phyloP scores from a whole-genome alignment of 805 yeast genomes.

The Starmerella apis region DNA sequence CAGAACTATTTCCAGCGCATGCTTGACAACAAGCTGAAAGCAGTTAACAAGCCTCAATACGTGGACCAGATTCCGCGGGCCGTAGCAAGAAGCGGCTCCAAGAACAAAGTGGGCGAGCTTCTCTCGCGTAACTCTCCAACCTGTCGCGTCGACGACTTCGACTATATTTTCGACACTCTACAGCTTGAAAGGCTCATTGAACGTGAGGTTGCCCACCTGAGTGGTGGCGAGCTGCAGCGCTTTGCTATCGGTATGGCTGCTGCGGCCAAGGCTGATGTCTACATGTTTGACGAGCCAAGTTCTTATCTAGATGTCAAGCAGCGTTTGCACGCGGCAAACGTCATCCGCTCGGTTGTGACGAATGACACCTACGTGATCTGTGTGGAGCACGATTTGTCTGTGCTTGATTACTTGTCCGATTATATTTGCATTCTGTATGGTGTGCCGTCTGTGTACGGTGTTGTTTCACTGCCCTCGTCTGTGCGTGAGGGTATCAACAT shows the following conservation, averaged over 20 bases:
- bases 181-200: conserved; percentile 66
- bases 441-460: conserved; percentile 98
- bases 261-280: conserved; percentile 87
- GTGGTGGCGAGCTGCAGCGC: conserved; percentile 98
- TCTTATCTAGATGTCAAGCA: conserved; percentile 97
- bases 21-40: conserved; percentile 85
- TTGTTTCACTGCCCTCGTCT: conserved; percentile 89
- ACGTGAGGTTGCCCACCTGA: conserved; percentile 80
- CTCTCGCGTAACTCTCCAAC: conserved; percentile 61
- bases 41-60: conserved; percentile 97
- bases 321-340: conserved; percentile 93
- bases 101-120: conserved; percentile 68
- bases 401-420: conserved; percentile 91
- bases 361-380: conserved; percentile 77
- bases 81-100: conserved; percentile 82
- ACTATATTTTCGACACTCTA: conserved; percentile 54
- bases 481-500: conserved; percentile 99
- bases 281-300: conserved; percentile 99
- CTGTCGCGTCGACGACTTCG: conserved; percentile 49
- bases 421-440: conserved; percentile 95
- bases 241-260: conserved; percentile 97
- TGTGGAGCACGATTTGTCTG: conserved; percentile 98
- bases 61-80: conserved; percentile 97
- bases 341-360: conserved; percentile 73
- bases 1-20: conserved; percentile 93